phyloP scores from a whole-genome alignment of 2,329 filamentous ascomycete species.

The Colletotrichum salicis region DNA sequence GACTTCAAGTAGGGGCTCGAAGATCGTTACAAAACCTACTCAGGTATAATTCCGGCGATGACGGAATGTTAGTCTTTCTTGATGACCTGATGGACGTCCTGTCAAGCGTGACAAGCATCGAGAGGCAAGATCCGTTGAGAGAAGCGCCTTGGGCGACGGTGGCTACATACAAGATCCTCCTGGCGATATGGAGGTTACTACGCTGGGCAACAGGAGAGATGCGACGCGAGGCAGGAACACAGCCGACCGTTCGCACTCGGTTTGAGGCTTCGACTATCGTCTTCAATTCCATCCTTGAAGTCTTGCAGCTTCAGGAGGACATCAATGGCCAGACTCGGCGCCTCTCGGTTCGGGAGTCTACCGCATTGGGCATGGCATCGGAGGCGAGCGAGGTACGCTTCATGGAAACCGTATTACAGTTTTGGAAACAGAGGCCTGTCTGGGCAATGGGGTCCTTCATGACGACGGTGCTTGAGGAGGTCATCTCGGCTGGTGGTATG shows the following conservation, averaged over 20 bases:
- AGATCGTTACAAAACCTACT: slow-evolving; percentile 41
- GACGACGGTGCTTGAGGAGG: slow-evolving; percentile 35
- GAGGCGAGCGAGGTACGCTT: slow-evolving; percentile 34
- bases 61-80: slow-evolving; percentile 42
- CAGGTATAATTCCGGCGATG: slow-evolving; percentile 40
- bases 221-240: slow-evolving; percentile 35
- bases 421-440: slow-evolving; percentile 35
- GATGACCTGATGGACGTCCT: slow-evolving; percentile 41
- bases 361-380: slow-evolving; percentile 20
- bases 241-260: slow-evolving; percentile 35
- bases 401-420: slow-evolving; percentile 32
- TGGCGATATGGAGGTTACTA: slow-evolving; percentile 45
- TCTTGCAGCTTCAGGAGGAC: slow-evolving; percentile 16
- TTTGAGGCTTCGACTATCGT: slow-evolving; percentile 40
- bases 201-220: slow-evolving; percentile 42
- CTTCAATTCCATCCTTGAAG: slow-evolving; percentile 41
- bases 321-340: neutral
- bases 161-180: slow-evolving; percentile 41
- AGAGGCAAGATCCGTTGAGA: slow-evolving; percentile 27
- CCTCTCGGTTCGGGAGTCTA: slow-evolving; percentile 18
- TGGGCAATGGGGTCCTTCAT: slow-evolving; percentile 36
- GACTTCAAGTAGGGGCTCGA: slow-evolving; percentile 41
- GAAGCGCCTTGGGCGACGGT: slow-evolving; percentile 46
- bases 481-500: slow-evolving; percentile 23
- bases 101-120: slow-evolving; percentile 29